Percentiles rank a stretch among this genome's conserved stretches.
These are phyloP conservation scores for Moesziomyces parantarcticus DNA, from an alignment of 1,284 basidiomycete genomes.

Conservation along the genomic window DNA sequence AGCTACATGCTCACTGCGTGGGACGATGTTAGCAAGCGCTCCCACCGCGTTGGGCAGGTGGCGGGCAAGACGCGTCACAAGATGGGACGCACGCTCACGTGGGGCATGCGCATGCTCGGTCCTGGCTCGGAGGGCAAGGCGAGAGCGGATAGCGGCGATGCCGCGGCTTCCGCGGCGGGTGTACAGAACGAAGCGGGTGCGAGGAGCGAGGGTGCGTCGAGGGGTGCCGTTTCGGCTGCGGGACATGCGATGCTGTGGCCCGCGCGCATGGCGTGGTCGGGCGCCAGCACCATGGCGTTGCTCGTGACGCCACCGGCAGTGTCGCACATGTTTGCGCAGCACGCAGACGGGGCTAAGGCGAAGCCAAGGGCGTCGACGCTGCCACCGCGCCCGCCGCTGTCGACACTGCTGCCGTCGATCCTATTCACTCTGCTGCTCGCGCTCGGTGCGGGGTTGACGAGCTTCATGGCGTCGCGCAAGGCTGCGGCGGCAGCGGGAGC, in stretches of 20 bases:
- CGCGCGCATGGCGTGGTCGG: slow-evolving; percentile 31
- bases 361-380: slow-evolving; percentile 21
- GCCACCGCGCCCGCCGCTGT: slow-evolving; percentile 58
- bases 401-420: slow-evolving; percentile 55
- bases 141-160: neutral
- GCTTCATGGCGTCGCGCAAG: slow-evolving; percentile 31
- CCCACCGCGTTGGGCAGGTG: slow-evolving; percentile 35
- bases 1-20: slow-evolving; percentile 57
- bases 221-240: slow-evolving; percentile 8
- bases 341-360: neutral
- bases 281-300: slow-evolving; percentile 14
- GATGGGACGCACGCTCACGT: slow-evolving; percentile 39
- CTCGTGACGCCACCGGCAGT: slow-evolving; percentile 21
- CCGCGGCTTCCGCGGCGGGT: slow-evolving; percentile 1
- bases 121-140: slow-evolving; percentile 3
- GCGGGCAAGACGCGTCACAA: slow-evolving; percentile 35
- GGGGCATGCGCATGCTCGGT: slow-evolving; percentile 48
- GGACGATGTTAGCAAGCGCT: slow-evolving; percentile 51
- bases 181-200: slow-evolving; percentile 1
- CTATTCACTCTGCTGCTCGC: slow-evolving; percentile 57
- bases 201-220: neutral
- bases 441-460: slow-evolving; percentile 49
- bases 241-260: slow-evolving; percentile 27
- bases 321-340: slow-evolving; percentile 13
- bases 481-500: slow-evolving; percentile 11